Base-by-base conservation (phyloP, 2,329 filamentous ascomycete genomes). In the Orbilia blumenaviensis region DNA sequence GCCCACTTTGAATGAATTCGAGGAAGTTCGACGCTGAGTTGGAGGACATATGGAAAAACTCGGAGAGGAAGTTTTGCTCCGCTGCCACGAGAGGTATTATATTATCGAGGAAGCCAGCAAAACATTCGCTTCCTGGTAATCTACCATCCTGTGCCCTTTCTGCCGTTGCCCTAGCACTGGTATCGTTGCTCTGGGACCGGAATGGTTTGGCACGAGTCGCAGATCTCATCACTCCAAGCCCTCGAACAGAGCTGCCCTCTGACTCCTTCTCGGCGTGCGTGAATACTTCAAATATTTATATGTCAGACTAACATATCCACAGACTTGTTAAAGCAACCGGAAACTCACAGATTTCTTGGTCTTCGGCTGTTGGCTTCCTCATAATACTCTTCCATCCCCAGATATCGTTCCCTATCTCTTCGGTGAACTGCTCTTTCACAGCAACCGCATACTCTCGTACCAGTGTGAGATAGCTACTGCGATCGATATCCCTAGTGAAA, bases 41-140 rank as follows among this genome's bases (percentile, higher is more conserved):
- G 1, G 93, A 96, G n/a, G 91, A 92, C 25, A 95, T 89, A 80
- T 98, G 94, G 87, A 98, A 98, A 82, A 97, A 95, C 79, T 96
- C 93, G n/a, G 97, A 90, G 56, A 97, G 86, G 81, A 98, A 99
- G 81, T 97, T 98, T 82, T 99, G 94, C 83, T 99, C 95, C 82
- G 94, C 94, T 79, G 93, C 90, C 72, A 97, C 89, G 67, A 96
- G 86, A 4, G 91, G 92, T 48, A 94, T 84, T 78, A 95, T 88
- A 80, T 97, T 93, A 69, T 95, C 91, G 77, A 97, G 84, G 10
- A 92, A 89, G 38, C 89, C 90, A 0, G 89, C 86, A 82, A 98
- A 97, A 1, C 92, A 89, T 82, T 97, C 93, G 79, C 64, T 77
- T 5, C 67, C 73, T 1, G 56, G 52, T 38, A 77, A 18, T 21